phyloP scores from a whole-genome alignment of 1,284 basidiomycete genomes.

The Puccinia horiana region DNA sequence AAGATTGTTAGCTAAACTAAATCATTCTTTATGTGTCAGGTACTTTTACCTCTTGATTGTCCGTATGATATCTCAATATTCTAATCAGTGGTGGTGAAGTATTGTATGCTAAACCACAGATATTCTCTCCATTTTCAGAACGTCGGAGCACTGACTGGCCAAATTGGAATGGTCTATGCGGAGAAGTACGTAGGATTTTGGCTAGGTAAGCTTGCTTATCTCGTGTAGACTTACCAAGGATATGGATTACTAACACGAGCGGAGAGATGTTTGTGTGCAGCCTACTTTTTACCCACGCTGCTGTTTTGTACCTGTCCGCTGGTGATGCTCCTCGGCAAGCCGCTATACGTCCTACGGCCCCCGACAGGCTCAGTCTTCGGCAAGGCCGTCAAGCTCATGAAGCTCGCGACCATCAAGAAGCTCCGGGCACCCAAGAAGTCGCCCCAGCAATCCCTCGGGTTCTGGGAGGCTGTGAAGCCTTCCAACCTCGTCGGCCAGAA shows the following conservation, averaged over 20 bases:
- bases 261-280: not conserved
- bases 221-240: not conserved
- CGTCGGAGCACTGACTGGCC: constrained; percentile 68
- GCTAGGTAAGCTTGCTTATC: constrained; percentile 52
- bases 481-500: constrained; percentile 55
- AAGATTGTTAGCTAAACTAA: not conserved
- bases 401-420: constrained; percentile 56
- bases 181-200: constrained; percentile 61
- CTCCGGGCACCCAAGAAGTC: constrained; percentile 55
- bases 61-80: not conserved
- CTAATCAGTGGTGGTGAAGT: constrained; percentile 47
- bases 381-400: constrained; percentile 58
- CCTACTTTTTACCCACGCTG: constrained; percentile 59
- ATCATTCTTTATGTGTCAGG: constrained; percentile 10
- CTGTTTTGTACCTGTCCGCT: constrained; percentile 64
- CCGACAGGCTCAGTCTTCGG: constrained; percentile 79
- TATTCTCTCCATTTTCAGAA: constrained; percentile 62
- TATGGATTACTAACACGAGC: not conserved
- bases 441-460: constrained; percentile 64
- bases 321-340: constrained; percentile 69
- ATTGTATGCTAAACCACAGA: constrained; percentile 51
- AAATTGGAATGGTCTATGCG: constrained; percentile 59
- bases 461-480: constrained; percentile 79
- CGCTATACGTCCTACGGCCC: constrained; percentile 69
- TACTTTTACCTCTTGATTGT: constrained; percentile 48